Base-by-base conservation (phyloP, 805 yeast species). In the Myxozyma sirexii region DNA sequence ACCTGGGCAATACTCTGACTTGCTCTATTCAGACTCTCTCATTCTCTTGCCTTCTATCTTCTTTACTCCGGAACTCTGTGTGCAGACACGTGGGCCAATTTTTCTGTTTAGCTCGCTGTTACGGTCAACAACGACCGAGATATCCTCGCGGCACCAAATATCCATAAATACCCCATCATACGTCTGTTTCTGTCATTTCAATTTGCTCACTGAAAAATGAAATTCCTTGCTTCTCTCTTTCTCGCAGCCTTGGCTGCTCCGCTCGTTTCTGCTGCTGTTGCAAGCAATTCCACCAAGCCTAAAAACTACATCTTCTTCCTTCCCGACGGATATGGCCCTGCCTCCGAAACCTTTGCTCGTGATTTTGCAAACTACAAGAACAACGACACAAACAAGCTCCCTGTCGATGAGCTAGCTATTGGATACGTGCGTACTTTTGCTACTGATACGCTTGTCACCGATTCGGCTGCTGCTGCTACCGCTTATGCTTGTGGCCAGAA, bases 381-480 rank as follows among this genome's bases (percentile, higher is more conserved):
- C 38, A 55, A 60, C 45, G 43, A 44, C 35, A 50, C 62, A 19
- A 29, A 41, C 51, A 61, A 17, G 4, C 78, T 88, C 56, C 73
- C 81, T 2, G 73, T 80, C 45, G 81, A 82, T 65, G 87, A 86
- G 66, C 73, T 82, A 19, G 77, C 90, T 48, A 81, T 91, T 54
- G 98, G 98, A 27, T 80, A 88, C 24, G 87, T 96, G 7, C 81
- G 97, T 67, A 92, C 98, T 0, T 80, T 91, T 62, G 88, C 96
- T 17, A 82, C 84, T 26, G 77, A 80, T 64, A 87, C 96, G 1
- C 77, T 88, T 68, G 83, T 92, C 60, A 92, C 98, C 0, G 98
- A 92, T 72, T 88, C 96, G 29, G 98, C 98, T 10, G 98, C 98
- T 1, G 97, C 97, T 15, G 98, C 97, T 15, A 90, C 97, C 13